Evolutionary conservation across 441 rosid species (phyloP).

Genomic region (Arabidopsis hybrid): DNA sequence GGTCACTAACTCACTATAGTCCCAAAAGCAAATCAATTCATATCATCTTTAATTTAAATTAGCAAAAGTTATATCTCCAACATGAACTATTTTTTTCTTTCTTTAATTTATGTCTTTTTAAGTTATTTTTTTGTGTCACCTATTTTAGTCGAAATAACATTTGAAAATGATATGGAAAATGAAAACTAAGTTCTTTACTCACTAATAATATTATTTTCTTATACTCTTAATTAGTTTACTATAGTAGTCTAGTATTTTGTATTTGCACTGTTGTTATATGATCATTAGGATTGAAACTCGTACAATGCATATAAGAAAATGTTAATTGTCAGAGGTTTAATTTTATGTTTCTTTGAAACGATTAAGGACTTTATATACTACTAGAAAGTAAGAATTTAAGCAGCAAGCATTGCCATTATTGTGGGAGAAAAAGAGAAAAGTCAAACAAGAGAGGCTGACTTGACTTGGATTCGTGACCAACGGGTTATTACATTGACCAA

Average conservation of each 20-base stretch:
- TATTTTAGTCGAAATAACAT: background rate
- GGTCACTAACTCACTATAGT: background rate
- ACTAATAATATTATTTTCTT: background rate
- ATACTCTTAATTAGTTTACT: background rate
- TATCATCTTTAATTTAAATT: background rate
- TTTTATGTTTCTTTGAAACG: too few relatives aligned
- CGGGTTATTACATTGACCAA: constrained; percentile 23
- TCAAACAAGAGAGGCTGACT: constrained; percentile 30
- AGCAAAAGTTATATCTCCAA: background rate
- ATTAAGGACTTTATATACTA: background rate
- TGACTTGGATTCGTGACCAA: constrained; percentile 30
- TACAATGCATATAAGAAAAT: background rate
- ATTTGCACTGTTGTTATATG: background rate
- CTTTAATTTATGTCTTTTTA: too few relatives aligned
- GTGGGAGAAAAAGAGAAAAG: background rate
- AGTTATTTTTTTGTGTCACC: background rate
- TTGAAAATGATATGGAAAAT: background rate
- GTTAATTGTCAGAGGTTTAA: too few relatives aligned
- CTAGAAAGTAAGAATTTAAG: background rate
- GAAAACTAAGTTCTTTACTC: background rate
- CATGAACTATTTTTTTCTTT: background rate
- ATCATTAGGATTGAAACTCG: background rate
- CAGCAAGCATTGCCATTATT: constrained; percentile 9
- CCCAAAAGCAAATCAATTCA: background rate
- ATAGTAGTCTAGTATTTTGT: too few relatives aligned